Evolutionary conservation across 345 rosid genomes (phyloP), one percentile per base, ranked within the genome.

Genomic region (Xanthoceras sorbifolium): DNA sequence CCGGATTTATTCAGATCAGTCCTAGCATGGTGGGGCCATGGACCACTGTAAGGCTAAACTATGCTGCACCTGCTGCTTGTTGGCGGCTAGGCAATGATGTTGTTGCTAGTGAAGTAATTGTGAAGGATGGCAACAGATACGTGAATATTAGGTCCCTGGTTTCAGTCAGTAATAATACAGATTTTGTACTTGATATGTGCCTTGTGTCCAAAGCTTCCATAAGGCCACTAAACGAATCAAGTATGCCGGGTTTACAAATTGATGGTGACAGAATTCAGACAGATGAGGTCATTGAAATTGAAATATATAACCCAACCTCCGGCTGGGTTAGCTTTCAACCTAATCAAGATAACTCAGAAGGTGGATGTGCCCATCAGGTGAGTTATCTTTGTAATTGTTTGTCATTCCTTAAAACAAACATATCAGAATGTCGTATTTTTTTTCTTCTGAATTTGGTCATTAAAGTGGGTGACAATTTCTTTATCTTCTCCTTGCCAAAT

Each of bases 31-130:
- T 79, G 80, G 99, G 99, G 75, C 99, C 99, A 68, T 96, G 99
- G 99, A 93, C 98, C 54, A 78, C 93, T n/a, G 97, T 93, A 78
- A 87, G 92, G 89, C 85, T 96, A 55, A 93, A 91, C 78, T 96
- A 96, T 84, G 96, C 99, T 77, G 90, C 99, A n/a, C 94, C 97
- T 78, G 94, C 98, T 85, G 93, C 98, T 74, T 91, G 97, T 86
- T 96, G 99, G 98, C 86, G 93, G 70, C 83, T 96, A 64, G 99
- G 98, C 55, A 89, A 91, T 82, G 92, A 88, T 85, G 93, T 92
- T 73, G 89, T 96, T 81, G 99, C 97, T 62, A 90, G 99, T 89
- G 95, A 96, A 92, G 97, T 93, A 74, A 89, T 82, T 71, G 86
- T 96, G 74, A 85, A 86, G 82, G 94, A 93, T 81, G 97, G 97